Evolutionary conservation across 805 yeast genomes (phyloP), one percentile per base, ranked within the genome.

Genomic region (Cyberlindnera euphorbiiphila): DNA sequence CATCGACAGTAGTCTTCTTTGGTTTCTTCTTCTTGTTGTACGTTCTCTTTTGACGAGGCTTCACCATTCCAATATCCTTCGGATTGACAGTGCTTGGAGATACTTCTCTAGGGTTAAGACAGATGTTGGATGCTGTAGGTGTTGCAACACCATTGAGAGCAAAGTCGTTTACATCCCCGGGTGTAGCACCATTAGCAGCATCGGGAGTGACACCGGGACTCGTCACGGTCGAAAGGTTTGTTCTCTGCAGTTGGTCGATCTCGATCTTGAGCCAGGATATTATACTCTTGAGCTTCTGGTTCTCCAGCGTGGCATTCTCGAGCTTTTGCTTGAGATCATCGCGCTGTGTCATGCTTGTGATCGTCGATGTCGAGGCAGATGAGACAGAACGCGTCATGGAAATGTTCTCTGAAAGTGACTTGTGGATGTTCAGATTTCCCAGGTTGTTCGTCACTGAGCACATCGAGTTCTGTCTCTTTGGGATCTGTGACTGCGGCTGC

Each of bases 301-400:
- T 69, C 49, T 69, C 74, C 36, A 63, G 61, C 3, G 68, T 59
- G 6, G 69, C 71, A 29, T 54, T 56, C 34, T 65, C 68, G n/a
- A 69, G 43, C 46, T 69, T 71, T 0, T 23, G 10, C 19, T 37
- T 34, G 34, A 68, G 42, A 9, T 38, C 42, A 8, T 35, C 29
- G 8, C 15, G 5, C 5, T 29, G 22, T 4, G 22, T 8, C 9
- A 5, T 11, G 15, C 25, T n/a, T 2, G 27, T 24, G 15, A 31
- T 38, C 13, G 39, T 24, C 9, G 38, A 33, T 20, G 36, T 11
- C 18, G 32, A 21, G 15, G 21, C 13, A 4, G 36, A 14, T 9
- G 41, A 20, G 13, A 29, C 6, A 8, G 25, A 26, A 15, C n/a
- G 24, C n/a, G 28, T 24, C 23, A 37, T 18, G 1, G 36, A 5